These are phyloP conservation scores for Paecilomyces sp. DNA, from an alignment of 2,329 filamentous ascomycete genomes.

Conservation along the genomic window DNA sequence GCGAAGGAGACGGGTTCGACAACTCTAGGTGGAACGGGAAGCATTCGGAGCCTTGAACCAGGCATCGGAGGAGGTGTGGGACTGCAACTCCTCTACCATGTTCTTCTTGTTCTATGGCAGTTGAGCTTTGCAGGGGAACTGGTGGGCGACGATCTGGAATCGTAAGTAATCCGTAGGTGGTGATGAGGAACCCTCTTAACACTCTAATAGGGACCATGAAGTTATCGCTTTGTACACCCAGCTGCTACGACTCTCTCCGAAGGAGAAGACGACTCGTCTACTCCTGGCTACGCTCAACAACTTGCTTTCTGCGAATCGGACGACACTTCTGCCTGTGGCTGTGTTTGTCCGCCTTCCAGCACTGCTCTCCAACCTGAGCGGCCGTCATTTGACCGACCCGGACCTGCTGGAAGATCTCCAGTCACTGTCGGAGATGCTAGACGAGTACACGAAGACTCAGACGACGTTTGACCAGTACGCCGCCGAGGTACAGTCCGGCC, in stretches of 20 bases:
- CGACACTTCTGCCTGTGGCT: slow-evolving; percentile 67
- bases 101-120: slow-evolving; percentile 91
- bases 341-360: slow-evolving; percentile 74
- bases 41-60: slow-evolving; percentile 58
- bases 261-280: slow-evolving; percentile 94
- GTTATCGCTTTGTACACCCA: slow-evolving; percentile 88
- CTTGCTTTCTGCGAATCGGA: slow-evolving; percentile 68
- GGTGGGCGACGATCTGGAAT: slow-evolving; percentile 73
- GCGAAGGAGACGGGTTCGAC: slow-evolving; percentile 60
- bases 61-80: slow-evolving; percentile 69
- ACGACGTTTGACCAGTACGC: slow-evolving; percentile 65
- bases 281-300: slow-evolving; percentile 85
- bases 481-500: slow-evolving; percentile 76
- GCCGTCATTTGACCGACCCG: slow-evolving; percentile 43
- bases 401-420: slow-evolving; percentile 44
- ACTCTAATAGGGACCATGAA: slow-evolving; percentile 68
- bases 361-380: slow-evolving; percentile 51
- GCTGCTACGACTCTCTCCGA: slow-evolving; percentile 83
- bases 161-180: slow-evolving; percentile 50
- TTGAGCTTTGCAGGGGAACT: slow-evolving; percentile 76
- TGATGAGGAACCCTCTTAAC: not conserved
- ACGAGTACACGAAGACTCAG: slow-evolving; percentile 71
- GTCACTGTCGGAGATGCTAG: slow-evolving; percentile 58
- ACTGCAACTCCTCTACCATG: slow-evolving; percentile 87
- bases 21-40: slow-evolving; percentile 48